Base-by-base conservation (phyloP, 257 asterid genomes). In the Lycium ferocissimum region DNA sequence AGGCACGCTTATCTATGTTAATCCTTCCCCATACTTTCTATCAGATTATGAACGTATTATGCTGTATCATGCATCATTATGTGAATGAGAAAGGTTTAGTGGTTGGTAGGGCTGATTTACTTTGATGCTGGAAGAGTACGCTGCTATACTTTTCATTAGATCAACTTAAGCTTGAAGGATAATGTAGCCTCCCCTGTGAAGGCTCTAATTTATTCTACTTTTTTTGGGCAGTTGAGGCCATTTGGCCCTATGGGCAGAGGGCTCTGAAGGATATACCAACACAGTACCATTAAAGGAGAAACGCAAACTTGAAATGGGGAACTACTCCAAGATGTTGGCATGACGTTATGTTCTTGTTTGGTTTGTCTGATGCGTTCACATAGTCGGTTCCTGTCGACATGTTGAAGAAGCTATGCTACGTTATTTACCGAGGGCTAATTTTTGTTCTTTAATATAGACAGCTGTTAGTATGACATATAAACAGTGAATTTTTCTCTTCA, bases 1-100 rank as follows among this genome's bases (percentile, higher is more conserved):
- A 53, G 85, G 83, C 97, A 96, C 83, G 98, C 98, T 15, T 87
- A 90, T 33, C 67, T 92, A 84, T 94, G 98, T 97, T 95, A 92
- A 56, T 67, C 10, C 38, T 56, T 38, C 67, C 51, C 54, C 40
- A 47, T 22, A 53, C 22, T 22, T 15, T 57, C 38, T 40, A 0
- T n/a, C 3, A 37, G 71, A 79, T 62, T 17, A 49, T 67, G 26
- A 49, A 58, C 18, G 37, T 78, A 22, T 9, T 65, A 26, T 65
- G 72, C 3, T 65, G 71, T 63, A 63, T 63, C 38, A 5, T 10
- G 71, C 15, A 22, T 43, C 40, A 26, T 65, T 13, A 65, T 26
- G 38, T 65, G 43, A 18, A 6, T 26, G 72, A 65, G 4, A 35
- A 35, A 26, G 72, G 9, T 26, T 35, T 26, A 65, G 7, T 11